Percentiles rank a stretch among this genome's conserved stretches.
Conservation (phyloP, 306 rosid species). For the Vigna mungo region DNA sequence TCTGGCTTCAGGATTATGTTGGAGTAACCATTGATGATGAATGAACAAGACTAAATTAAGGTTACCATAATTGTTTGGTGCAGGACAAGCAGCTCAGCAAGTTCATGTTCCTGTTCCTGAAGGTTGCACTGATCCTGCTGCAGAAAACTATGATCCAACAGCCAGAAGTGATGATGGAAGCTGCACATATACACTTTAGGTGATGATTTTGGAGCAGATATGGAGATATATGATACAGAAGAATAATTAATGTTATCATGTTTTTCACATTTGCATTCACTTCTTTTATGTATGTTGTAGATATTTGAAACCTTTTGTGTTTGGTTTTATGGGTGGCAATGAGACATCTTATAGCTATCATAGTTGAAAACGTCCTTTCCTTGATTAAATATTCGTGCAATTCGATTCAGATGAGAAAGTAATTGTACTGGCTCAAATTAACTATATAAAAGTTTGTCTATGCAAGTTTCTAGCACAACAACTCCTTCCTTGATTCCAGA, state of each 20-base stretch:
- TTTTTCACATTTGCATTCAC: constrained; percentile 14
- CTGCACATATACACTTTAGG: constrained; percentile 57
- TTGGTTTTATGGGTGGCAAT: constrained; percentile 30
- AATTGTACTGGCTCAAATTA: too few relatives aligned
- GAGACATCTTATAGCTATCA: neutral
- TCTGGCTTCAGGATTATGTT: constrained; percentile 40
- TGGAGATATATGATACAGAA: constrained; percentile 8
- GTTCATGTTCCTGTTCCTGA: constrained; percentile 64
- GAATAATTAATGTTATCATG: neutral
- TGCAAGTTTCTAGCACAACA: too few relatives aligned
- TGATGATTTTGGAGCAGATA: constrained; percentile 16
- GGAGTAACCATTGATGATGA: constrained; percentile 21
- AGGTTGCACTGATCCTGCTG: constrained; percentile 66
- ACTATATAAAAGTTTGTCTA: too few relatives aligned
- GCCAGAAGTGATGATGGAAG: constrained; percentile 63
- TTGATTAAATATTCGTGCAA: neutral
- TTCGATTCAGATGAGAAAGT: too few relatives aligned
- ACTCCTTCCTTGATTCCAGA: too few relatives aligned
- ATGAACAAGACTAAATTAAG: constrained; percentile 35
- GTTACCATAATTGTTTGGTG: constrained; percentile 53
- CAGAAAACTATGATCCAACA: constrained; percentile 65
- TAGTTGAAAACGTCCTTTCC: neutral
- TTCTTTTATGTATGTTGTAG: constrained; percentile 6
- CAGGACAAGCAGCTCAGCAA: constrained; percentile 67
- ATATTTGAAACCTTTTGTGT: constrained; percentile 32